These are phyloP conservation scores for Pythium sp. DNA, from an alignment of 352 stramenopile genomes.

Conservation along the genomic window DNA sequence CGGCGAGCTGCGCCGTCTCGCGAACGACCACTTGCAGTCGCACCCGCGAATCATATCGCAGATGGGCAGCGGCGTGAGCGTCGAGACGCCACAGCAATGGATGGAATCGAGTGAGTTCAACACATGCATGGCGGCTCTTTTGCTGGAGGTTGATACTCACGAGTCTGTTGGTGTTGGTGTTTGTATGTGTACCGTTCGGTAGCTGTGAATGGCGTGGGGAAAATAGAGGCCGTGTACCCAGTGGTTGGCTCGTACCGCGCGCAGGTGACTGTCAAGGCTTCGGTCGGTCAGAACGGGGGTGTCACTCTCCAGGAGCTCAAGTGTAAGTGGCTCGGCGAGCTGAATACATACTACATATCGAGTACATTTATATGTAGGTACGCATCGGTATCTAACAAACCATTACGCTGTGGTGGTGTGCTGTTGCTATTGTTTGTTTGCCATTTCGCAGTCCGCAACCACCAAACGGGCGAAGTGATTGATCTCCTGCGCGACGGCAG, in stretches of 20 bases:
- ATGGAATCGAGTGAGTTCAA: slow-evolving; percentile 63
- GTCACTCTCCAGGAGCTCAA: slow-evolving; percentile 60
- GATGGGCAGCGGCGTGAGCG: slow-evolving; percentile 44
- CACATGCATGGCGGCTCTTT: not conserved
- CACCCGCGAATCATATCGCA: slow-evolving; percentile 48
- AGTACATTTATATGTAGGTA: too few species aligned
- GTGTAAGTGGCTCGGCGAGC: slow-evolving; percentile 31
- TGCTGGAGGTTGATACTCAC: not conserved
- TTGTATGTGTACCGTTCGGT: slow-evolving; percentile 3
- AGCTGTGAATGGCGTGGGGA: slow-evolving; percentile 69
- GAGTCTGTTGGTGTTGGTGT: not conserved
- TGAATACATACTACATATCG: too few species aligned
- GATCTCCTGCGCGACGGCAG: slow-evolving; percentile 57
- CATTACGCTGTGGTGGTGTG: too few species aligned
- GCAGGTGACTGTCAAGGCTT: slow-evolving; percentile 56
- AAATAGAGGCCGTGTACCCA: slow-evolving; percentile 63
- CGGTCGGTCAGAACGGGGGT: slow-evolving; percentile 30
- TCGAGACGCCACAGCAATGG: slow-evolving; percentile 65
- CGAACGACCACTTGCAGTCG: slow-evolving; percentile 51
- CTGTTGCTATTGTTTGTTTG: not conserved
- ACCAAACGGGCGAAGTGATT: slow-evolving; percentile 54
- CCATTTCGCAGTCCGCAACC: slow-evolving; percentile 44
- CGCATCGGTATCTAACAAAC: too few species aligned
- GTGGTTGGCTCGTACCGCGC: slow-evolving; percentile 38
- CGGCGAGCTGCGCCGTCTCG: slow-evolving; percentile 47